Evolutionary conservation across 768 basidiomycete genomes (phyloP).

Genomic region (Porphyrellus cyaneotinctus): DNA sequence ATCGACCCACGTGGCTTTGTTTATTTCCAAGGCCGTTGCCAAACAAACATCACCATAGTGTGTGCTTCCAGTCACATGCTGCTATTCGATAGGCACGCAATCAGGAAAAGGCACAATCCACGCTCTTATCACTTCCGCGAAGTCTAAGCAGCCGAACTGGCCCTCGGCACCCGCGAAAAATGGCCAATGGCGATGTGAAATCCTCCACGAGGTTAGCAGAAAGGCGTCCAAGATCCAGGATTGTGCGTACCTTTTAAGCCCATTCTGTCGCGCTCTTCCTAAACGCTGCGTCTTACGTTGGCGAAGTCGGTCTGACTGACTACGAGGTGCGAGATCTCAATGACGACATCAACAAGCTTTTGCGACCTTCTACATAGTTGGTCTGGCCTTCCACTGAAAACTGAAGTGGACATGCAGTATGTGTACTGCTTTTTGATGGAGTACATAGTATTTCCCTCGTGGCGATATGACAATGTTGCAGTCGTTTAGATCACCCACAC

Average conservation of each 20-base stretch:
- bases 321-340: constrained; percentile 96
- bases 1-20: constrained; percentile 20
- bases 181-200: constrained; percentile 98
- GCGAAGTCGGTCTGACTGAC: constrained; percentile 37
- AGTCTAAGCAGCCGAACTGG: constrained; percentile 93
- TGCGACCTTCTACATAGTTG: too few relatives aligned
- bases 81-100: constrained; percentile 71
- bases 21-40: constrained; percentile 25
- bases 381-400: too few relatives aligned
- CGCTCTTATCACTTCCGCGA: constrained; percentile 95
- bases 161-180: constrained; percentile 78
- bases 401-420: too few relatives aligned
- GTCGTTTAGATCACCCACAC: too few relatives aligned
- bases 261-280: not conserved
- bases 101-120: constrained; percentile 96
- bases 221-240: constrained; percentile 99
- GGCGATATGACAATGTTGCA: too few relatives aligned
- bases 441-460: too few relatives aligned
- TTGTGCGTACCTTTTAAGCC: constrained; percentile 47
- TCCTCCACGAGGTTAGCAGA: constrained; percentile 87
- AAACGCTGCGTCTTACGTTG: not conserved
- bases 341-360: constrained; percentile 93
- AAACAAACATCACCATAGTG: constrained; percentile 26
- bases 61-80: not conserved
- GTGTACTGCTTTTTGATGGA: too few relatives aligned